Base-by-base conservation (phyloP, 179 eudicot species). In the Dionaea muscipula region DNA sequence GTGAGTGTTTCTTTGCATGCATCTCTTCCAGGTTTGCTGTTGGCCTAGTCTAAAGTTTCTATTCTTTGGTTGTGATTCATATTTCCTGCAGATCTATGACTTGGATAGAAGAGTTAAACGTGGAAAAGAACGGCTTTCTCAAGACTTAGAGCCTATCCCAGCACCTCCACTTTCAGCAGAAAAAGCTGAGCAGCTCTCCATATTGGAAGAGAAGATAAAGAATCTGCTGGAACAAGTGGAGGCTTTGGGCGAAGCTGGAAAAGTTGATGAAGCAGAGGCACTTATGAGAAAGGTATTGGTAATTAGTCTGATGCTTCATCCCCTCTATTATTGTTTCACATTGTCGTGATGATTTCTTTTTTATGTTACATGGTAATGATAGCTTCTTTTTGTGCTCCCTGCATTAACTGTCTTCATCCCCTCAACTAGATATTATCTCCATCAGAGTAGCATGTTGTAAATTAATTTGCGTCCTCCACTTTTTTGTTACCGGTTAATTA, bases 251-350 rank as follows among this genome's bases (percentile, higher is more conserved):
- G 98, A 91, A 82, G 91, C 73, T 65, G 98, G 95, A 16, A 91
- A 87, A 72, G 95, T 91, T 56, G 98, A 91, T 77, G 98, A 91
- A 74, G 98, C 95, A 62, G 95, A 91, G 72, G 98, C 98, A 60
- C 94, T 91, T 26, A 87, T 91, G 98, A 80, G 88, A 71, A 91
- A 87, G 95, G 98, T 91, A 53, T 48, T 65, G 55, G 48, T 14
- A 11, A 7, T 48, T 55, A 36, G 55, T 38, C 51, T n/a, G n/a
- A 40, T 47, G 27, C 41, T n/a, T 41, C 55, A 43, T 22, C 9
- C 44, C 7, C 36, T 56, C 24, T 39, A 36, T 55, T 38, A n/a
- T n/a, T 18, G 1, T 44, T 6, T 16, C 21, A 15, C 52, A 48
- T 14, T 16, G 1, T 48, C 26, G 4, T 6, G n/a, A 19, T 1